phyloP scores from a whole-genome alignment of 192 early-diverging fungal species.

The Rhizophagus sp. region DNA sequence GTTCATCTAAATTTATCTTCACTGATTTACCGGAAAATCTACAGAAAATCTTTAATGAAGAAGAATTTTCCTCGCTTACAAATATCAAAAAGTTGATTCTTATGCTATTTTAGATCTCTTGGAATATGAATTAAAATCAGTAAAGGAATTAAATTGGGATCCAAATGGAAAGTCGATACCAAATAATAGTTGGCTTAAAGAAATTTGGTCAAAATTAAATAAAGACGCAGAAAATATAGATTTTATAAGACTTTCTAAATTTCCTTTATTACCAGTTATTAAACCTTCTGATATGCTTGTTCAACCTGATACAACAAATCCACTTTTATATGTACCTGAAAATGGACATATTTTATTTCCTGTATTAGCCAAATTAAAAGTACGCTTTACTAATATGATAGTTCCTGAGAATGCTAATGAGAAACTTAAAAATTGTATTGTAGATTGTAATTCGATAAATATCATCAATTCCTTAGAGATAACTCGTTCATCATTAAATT shows the following conservation, averaged over 20 bases:
- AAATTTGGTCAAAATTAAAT: background rate
- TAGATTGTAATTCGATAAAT: background rate
- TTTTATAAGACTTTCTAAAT: background rate
- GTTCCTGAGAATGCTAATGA: background rate
- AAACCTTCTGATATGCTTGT: background rate
- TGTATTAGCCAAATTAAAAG: background rate
- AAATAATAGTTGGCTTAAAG: background rate
- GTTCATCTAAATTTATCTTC: background rate
- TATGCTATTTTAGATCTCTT: background rate
- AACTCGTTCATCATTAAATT: background rate
- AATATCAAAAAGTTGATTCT: background rate
- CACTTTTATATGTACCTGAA: background rate
- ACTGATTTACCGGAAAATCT: background rate
- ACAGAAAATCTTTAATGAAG: background rate
- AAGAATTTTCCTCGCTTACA: background rate
- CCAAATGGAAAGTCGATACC: background rate
- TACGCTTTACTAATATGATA: background rate
- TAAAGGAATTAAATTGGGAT: background rate
- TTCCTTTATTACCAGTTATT: background rate
- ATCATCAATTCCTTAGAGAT: background rate
- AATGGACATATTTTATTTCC: background rate
- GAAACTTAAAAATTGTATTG: background rate
- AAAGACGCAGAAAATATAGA: background rate
- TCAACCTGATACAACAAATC: background rate
- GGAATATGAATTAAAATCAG: background rate